Conservation (phyloP, 1,284 basidiomycete species). For the Sphagnurus paluster region DNA sequence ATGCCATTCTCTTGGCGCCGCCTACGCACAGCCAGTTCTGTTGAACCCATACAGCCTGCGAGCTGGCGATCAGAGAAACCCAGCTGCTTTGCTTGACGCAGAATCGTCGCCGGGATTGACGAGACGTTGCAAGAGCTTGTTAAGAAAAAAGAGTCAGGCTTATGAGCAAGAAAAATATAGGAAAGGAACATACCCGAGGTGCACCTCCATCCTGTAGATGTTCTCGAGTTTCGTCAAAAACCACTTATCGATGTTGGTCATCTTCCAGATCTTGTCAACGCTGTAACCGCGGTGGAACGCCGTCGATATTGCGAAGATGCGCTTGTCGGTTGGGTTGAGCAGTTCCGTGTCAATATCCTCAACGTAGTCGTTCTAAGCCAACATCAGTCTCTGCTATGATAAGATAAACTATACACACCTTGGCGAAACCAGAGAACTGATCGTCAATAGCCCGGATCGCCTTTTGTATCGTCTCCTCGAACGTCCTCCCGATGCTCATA, state of each 20-base stretch:
- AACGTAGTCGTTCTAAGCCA: conserved; percentile 74
- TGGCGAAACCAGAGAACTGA: conserved; percentile 89
- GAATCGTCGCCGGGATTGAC: conserved; percentile 62
- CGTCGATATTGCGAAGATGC: conserved; percentile 88
- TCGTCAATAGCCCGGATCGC: conserved; percentile 97
- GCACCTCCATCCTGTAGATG: conserved; percentile 80
- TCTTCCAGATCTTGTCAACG: conserved; percentile 94
- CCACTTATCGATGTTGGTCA: conserved; percentile 98
- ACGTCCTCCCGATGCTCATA: conserved; percentile 98
- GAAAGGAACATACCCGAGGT: conserved; percentile 61
- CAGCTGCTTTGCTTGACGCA: conserved; percentile 89
- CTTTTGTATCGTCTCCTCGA: conserved; percentile 98
- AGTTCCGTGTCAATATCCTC: conserved; percentile 88
- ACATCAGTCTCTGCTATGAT: not conserved
- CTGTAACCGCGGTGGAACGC: conserved; percentile 90
- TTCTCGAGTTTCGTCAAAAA: conserved; percentile 90
- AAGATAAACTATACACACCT: conserved; percentile 45
- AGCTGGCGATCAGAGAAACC: conserved; percentile 96
- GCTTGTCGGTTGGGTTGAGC: conserved; percentile 87
- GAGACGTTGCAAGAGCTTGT: conserved; percentile 68
- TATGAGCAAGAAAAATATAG: not conserved
- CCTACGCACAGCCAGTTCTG: conserved; percentile 86
- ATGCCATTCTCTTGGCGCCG: conserved; percentile 85
- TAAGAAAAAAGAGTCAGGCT: conserved; percentile 2
- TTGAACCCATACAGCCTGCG: conserved; percentile 79